phyloP scores from a whole-genome alignment of 2,329 filamentous ascomycete genomes.

The Coleophoma eucalyptorum region DNA sequence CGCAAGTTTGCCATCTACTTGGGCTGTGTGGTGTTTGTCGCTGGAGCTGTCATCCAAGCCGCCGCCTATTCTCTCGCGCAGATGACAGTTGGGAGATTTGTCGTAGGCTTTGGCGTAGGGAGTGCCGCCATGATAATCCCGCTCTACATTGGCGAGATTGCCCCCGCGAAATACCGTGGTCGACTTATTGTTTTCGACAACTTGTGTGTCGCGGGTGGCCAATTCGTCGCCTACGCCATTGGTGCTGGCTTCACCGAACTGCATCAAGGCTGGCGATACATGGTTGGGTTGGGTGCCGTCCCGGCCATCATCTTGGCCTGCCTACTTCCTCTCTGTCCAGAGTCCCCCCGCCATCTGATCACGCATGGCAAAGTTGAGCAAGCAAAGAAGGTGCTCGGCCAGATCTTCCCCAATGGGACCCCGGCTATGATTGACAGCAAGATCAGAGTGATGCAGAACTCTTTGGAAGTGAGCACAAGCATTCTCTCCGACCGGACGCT shows the following conservation, averaged over 20 bases:
- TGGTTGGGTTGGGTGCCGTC: constrained; percentile 43
- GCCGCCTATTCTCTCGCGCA: constrained; percentile 34
- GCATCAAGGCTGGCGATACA: constrained; percentile 43
- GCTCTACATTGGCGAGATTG: constrained; percentile 45
- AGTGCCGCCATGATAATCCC: constrained; percentile 42
- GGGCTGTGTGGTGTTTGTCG: constrained; percentile 34
- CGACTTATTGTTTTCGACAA: constrained; percentile 45
- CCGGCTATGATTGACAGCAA: constrained; percentile 37
- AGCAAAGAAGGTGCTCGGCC: constrained; percentile 23
- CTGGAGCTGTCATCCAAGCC: constrained; percentile 33
- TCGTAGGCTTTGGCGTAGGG: constrained; percentile 46
- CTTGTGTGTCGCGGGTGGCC: constrained; percentile 38
- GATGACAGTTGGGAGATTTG: constrained; percentile 38
- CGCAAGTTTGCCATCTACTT: constrained; percentile 36
- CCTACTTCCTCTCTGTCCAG: constrained; percentile 42
- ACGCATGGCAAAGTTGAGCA: constrained; percentile 25
- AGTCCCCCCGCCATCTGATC: constrained; percentile 41
- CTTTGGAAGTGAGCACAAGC: constrained; percentile 31
- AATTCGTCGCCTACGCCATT: constrained; percentile 36
- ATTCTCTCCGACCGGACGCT: constrained; percentile 19
- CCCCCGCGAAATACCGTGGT: constrained; percentile 44
- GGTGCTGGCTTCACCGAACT: constrained; percentile 37
- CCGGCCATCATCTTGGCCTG: constrained; percentile 40
- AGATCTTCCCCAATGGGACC: constrained; percentile 36
- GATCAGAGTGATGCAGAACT: constrained; percentile 34